Evolutionary conservation across 1,284 basidiomycete species (phyloP), one percentile per base, ranked within the genome.

Genomic region (Testicularia cyperi): DNA sequence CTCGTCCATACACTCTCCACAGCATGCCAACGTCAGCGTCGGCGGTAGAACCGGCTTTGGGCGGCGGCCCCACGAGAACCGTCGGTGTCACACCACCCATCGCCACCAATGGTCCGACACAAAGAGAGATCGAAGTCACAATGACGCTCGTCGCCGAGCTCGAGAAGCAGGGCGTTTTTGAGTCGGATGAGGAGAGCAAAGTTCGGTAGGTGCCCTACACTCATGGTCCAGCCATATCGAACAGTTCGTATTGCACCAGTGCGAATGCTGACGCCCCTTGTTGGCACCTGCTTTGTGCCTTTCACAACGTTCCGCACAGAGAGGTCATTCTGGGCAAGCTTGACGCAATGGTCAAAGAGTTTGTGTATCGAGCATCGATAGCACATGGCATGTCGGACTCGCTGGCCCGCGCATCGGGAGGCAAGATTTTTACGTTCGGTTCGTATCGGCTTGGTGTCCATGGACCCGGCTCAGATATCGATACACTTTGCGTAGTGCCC

Each of bases 391-490:
- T 95, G 55, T 92, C 91, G 18, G 91, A 96, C 72, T 80, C 86
- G 34, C 86, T 89, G 2, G 91, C 92, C 14, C 84, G 79, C 38
- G 84, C 87, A 42, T 88, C 92, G 5, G 95, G 94, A 47, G 95
- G 94, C 60, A 94, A 97, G 80, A 97, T 99, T 76, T 99, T 92
- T 78, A 97, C 95, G 4, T 99, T 96, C 77, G 94, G 95, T 27
- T 95, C 92, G 39, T 71, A 74, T 35, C 67, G 71, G 24, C 81
- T 99, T 31, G 94, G 94, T 46, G 94, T 98, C 13, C 95, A 98
- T 78, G 90, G 90, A 12, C 94, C 95, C 25, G 90, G 91, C 8
- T 84, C 88, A 33, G 94, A 98, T 84, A 97, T 99, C 77, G 94
- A 99, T 80, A 97, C 92, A n/a, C 82, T 99, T 25, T 92, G 92